A percentile compares a stretch with the other conserved stretches of the same genome.
phyloP scores from a whole-genome alignment of 2,329 filamentous ascomycete genomes.

The Diaporthe capsici region DNA sequence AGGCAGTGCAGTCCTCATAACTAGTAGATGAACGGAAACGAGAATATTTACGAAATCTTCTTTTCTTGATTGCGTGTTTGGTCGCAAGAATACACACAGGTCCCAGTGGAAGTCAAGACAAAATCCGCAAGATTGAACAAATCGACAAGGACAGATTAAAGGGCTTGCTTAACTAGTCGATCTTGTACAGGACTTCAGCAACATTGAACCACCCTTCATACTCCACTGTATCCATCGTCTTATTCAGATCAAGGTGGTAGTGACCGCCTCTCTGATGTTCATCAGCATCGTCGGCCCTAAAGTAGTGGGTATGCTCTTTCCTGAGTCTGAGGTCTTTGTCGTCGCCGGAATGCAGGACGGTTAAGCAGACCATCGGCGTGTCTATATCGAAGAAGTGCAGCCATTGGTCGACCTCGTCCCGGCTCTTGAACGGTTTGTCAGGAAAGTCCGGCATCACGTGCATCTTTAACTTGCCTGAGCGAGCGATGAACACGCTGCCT shows the following conservation, averaged over 20 bases:
- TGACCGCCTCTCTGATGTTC: constrained; percentile 55
- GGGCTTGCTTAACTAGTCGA: background rate
- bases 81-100: too few relatives aligned
- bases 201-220: constrained; percentile 63
- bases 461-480: constrained; percentile 52
- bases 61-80: too few relatives aligned
- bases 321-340: constrained; percentile 53
- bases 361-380: constrained; percentile 56
- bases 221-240: constrained; percentile 53
- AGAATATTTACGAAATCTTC: too few relatives aligned
- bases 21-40: too few relatives aligned
- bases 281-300: constrained; percentile 49
- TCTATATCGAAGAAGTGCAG: constrained; percentile 55
- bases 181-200: constrained; percentile 50
- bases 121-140: background rate
- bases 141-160: background rate
- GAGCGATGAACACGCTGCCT: constrained; percentile 58
- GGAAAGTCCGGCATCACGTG: constrained; percentile 64
- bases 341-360: constrained; percentile 59
- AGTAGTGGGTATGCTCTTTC: constrained; percentile 64
- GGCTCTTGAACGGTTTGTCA: constrained; percentile 48
- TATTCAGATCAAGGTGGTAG: constrained; percentile 58
- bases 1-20: too few relatives aligned
- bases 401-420: constrained; percentile 53
- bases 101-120: background rate